Conservation (phyloP, 768 basidiomycete genomes). For the Russula foetens region DNA sequence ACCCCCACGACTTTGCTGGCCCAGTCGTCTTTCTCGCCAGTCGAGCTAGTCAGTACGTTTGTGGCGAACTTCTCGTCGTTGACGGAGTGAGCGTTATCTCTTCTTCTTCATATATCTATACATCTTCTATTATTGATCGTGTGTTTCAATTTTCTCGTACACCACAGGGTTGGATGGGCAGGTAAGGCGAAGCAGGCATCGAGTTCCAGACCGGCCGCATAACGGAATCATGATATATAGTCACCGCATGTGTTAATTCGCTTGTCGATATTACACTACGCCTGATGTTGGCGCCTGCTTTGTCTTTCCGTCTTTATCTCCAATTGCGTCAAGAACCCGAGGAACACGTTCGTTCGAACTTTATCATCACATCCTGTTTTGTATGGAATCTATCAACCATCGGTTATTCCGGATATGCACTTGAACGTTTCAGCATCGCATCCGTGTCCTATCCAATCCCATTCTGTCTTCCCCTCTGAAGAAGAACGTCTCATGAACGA, state of each 20-base stretch:
- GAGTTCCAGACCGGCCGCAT: slow-evolving; percentile 4
- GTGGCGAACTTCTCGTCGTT: slow-evolving; percentile 57
- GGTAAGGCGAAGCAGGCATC: slow-evolving; percentile 14
- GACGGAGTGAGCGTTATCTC: slow-evolving; percentile 48
- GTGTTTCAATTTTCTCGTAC: not conserved
- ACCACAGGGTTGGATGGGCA: slow-evolving; percentile 25
- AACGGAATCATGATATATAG: slow-evolving; percentile 9
- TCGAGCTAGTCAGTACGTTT: slow-evolving; percentile 57
- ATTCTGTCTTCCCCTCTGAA: too few species aligned
- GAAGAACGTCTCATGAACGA: too few species aligned
- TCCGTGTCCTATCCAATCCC: not conserved
- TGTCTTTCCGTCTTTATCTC: slow-evolving; percentile 2
- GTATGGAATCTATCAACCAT: not conserved
- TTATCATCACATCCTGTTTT: not conserved
- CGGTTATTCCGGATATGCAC: not conserved
- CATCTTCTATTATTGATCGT: slow-evolving; percentile 1
- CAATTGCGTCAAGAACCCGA: slow-evolving; percentile 1
- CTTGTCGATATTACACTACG: slow-evolving; percentile 8
- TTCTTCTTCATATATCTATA: not conserved
- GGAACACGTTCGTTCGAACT: not conserved
- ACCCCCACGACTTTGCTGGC: slow-evolving; percentile 58
- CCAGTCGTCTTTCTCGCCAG: slow-evolving; percentile 60
- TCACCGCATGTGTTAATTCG: slow-evolving; percentile 6
- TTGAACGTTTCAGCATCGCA: not conserved
- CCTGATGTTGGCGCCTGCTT: not conserved